phyloP scores from a whole-genome alignment of 495 filamentous ascomycete genomes.

The Podospora comata region DNA sequence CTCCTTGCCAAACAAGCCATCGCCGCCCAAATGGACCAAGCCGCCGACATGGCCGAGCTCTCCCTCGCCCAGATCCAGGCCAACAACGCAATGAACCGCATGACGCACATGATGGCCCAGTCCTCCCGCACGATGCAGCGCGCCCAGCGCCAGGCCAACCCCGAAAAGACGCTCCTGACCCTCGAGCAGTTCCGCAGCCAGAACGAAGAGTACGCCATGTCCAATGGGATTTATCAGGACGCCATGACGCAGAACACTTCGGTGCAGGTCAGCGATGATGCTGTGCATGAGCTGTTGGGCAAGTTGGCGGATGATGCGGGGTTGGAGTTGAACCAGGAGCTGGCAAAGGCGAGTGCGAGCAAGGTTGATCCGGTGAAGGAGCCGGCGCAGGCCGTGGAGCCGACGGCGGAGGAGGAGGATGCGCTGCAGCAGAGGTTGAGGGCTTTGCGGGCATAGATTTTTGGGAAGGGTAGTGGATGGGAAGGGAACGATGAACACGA shows the following conservation, averaged over 20 bases:
- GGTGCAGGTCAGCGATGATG: constrained; percentile 74
- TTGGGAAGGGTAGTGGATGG: not conserved
- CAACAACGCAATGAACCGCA: constrained; percentile 55
- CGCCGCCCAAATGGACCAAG: constrained; percentile 52
- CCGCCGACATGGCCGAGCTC: constrained; percentile 54
- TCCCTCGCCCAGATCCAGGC: constrained; percentile 52
- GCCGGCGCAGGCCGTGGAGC: constrained; percentile 36
- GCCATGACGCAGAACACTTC: constrained; percentile 72
- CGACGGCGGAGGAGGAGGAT: constrained; percentile 61
- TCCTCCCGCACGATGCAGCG: constrained; percentile 50
- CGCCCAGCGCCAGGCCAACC: constrained; percentile 74
- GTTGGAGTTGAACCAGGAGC: constrained; percentile 66
- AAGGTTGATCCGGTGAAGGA: constrained; percentile 48
- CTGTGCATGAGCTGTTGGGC: constrained; percentile 73
- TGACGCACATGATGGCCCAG: constrained; percentile 52
- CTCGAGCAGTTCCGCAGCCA: constrained; percentile 81
- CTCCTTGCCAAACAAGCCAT: constrained; percentile 53
- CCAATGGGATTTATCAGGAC: constrained; percentile 79
- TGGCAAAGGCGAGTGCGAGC: constrained; percentile 59
- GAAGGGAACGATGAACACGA: not conserved
- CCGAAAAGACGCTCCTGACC: constrained; percentile 58
- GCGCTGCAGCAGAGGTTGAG: constrained; percentile 57
- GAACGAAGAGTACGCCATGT: constrained; percentile 81
- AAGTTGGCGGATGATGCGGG: constrained; percentile 83
- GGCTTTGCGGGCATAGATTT: constrained; percentile 42